These are phyloP conservation scores for Taphrina flavorubra DNA, from an alignment of 1,139 yeast genomes.

Conservation along the genomic window DNA sequence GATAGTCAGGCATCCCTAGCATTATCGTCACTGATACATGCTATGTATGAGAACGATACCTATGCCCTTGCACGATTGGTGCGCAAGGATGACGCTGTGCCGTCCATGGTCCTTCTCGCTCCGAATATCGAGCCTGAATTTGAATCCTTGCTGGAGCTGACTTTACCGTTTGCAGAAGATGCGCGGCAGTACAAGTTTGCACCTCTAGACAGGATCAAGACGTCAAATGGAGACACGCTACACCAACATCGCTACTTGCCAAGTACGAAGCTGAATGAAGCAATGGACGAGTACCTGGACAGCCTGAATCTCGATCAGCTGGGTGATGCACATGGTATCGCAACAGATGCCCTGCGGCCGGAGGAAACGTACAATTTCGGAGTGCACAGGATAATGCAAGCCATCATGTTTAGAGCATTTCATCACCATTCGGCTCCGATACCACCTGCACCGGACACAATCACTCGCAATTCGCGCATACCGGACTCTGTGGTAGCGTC, in stretches of 20 bases:
- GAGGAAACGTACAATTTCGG: constrained; percentile 50
- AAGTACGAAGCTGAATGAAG: constrained; percentile 51
- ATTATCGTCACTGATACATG: constrained; percentile 62
- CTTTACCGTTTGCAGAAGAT: constrained; percentile 79
- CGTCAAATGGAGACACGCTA: constrained; percentile 52
- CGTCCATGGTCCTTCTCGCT: constrained; percentile 63
- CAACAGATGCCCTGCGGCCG: constrained; percentile 43
- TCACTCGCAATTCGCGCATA: constrained; percentile 5
- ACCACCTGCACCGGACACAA: constrained; percentile 14
- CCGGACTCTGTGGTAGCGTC: background rate
- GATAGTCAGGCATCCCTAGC: constrained; percentile 55
- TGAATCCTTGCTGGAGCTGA: constrained; percentile 51
- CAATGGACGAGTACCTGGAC: constrained; percentile 56
- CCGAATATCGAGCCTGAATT: constrained; percentile 57
- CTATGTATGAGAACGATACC: constrained; percentile 59
- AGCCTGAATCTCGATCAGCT: constrained; percentile 28
- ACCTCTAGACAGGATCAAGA: constrained; percentile 54
- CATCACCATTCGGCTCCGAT: constrained; percentile 46
- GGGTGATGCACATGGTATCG: constrained; percentile 44
- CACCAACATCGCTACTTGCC: constrained; percentile 50
- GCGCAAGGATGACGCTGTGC: constrained; percentile 57
- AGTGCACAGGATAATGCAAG: constrained; percentile 50
- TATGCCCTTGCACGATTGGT: constrained; percentile 70
- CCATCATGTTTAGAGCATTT: constrained; percentile 50
- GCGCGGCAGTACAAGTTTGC: constrained; percentile 69